Base-by-base conservation (phyloP, 345 rosid species). In the Bruguiera gymnorhiza region DNA sequence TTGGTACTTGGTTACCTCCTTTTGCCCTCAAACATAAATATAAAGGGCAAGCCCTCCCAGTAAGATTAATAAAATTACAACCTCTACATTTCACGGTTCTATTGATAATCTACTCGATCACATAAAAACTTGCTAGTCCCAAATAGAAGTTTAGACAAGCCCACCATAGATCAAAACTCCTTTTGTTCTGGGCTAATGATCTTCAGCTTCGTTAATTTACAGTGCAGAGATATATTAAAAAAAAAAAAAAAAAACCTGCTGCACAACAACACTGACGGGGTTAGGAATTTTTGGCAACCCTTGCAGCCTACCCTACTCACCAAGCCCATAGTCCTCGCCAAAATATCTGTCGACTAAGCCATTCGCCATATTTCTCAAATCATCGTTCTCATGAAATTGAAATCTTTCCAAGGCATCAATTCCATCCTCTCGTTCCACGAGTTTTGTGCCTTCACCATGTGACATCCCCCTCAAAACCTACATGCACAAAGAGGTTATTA, bases 381-480 rank as follows among this genome's bases (percentile, higher is more conserved):
- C 98, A 67, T 92, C 98, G 46, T 90, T 95, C 76, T 92, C 97
- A 27, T 95, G 99, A 79, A 95, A 95, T 82, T 95, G 98, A 69
- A 87, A 89, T 81, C 92, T 85, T 76, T 92, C 98, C 97, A 92
- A 89, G 55, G 97, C 98, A 61, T 90, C 97, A 30, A 95, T 95
- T n/a, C 99, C 99, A 16, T 95, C 98, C 78, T 87, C 92, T 79
- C 58, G 83, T 80, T 95, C 99, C 34, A 95, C 96, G 63, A 92
- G 92, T 73, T 89, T 90, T 16, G 90, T 66, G 57, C 99, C 99
- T 72, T 92, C 96, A 8, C 88, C 84, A 52, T 87, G 84, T 39
- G 99, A 97, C 90, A 95, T 87, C 57, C 97, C 99, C 70, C 99
- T 83, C 80, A 95, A 71, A 36, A 90, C 97, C 97, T 92, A 77